Conservation (phyloP, 2,329 filamentous ascomycete species). For the Fusarium sp. region DNA sequence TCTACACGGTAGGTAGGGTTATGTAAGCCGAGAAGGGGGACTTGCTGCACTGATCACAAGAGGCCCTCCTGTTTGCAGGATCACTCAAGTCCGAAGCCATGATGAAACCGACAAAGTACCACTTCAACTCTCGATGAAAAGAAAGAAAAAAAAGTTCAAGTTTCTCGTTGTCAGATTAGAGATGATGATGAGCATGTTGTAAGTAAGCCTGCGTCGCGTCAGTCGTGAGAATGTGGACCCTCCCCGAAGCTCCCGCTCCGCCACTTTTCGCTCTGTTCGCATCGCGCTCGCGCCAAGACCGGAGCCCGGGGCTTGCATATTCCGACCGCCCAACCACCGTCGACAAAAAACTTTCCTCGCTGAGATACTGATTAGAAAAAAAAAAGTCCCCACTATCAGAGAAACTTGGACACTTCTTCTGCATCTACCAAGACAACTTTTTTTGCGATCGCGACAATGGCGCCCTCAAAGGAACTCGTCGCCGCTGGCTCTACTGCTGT, state of each 20-base stretch:
- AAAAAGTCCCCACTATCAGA: conserved; percentile 41
- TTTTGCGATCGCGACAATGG: conserved; percentile 48
- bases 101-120: not conserved
- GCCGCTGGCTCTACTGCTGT: conserved; percentile 46
- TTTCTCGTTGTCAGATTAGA: not conserved
- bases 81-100: conserved; percentile 28
- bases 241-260: conserved; percentile 31
- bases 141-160: not conserved
- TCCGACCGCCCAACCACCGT: conserved; percentile 47
- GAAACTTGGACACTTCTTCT: conserved; percentile 14
- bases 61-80: conserved; percentile 35
- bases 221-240: conserved; percentile 24
- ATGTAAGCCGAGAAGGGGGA: conserved; percentile 5
- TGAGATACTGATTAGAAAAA: conserved; percentile 34
- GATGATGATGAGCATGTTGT: conserved; percentile 10
- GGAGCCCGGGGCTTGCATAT: conserved; percentile 49
- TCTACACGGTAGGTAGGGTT: not conserved
- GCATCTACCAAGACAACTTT: not conserved
- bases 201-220: conserved; percentile 11
- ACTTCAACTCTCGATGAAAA: not conserved
- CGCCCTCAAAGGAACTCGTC: conserved; percentile 54
- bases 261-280: not conserved
- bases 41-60: conserved; percentile 42
- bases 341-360: conserved; percentile 37
- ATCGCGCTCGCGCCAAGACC: conserved; percentile 14